Conservation (phyloP, 139 green algal genomes). For the Micractinium conductrix region DNA sequence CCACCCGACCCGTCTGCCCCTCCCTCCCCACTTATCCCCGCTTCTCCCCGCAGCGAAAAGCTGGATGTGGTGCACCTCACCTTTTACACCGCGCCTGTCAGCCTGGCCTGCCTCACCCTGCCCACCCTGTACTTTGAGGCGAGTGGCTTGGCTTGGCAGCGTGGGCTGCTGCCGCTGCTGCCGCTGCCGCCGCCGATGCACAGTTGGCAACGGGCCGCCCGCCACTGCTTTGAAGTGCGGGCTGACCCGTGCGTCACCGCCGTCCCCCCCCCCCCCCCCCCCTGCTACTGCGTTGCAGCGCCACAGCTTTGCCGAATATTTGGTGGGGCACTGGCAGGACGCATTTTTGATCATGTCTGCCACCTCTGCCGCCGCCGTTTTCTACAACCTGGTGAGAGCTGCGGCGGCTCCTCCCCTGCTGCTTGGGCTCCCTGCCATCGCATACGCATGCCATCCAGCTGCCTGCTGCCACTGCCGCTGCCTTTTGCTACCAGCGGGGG, state of each 20-base stretch:
- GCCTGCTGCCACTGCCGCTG: background rate
- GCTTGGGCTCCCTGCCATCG: too few species aligned
- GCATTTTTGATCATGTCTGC: conserved; percentile 1
- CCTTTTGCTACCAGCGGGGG: too few species aligned
- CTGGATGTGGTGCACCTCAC: conserved; percentile 78
- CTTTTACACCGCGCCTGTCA: conserved; percentile 83
- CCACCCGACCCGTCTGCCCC: too few species aligned
- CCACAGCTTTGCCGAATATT: background rate
- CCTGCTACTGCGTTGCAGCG: background rate
- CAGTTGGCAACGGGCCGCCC: background rate
- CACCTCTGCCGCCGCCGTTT: conserved; percentile 23
- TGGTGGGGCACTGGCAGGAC: background rate
- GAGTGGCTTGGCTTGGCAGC: background rate
- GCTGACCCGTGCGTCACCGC: background rate
- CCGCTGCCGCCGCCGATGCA: background rate
- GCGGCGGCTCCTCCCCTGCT: too few species aligned
- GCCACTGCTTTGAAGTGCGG: background rate
- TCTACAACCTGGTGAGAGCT: conserved; percentile 28
- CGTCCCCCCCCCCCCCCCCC: background rate
- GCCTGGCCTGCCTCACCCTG: conserved; percentile 53
- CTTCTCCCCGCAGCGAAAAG: conserved; percentile 38
- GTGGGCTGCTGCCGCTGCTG: background rate
- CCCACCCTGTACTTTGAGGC: conserved; percentile 54
- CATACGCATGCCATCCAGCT: background rate
- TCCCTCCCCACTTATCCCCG: conserved; percentile 40